Evolutionary conservation across 2,329 filamentous ascomycete species (phyloP), one percentile per base, ranked within the genome.

Genomic region (Arachnomyces sp.): DNA sequence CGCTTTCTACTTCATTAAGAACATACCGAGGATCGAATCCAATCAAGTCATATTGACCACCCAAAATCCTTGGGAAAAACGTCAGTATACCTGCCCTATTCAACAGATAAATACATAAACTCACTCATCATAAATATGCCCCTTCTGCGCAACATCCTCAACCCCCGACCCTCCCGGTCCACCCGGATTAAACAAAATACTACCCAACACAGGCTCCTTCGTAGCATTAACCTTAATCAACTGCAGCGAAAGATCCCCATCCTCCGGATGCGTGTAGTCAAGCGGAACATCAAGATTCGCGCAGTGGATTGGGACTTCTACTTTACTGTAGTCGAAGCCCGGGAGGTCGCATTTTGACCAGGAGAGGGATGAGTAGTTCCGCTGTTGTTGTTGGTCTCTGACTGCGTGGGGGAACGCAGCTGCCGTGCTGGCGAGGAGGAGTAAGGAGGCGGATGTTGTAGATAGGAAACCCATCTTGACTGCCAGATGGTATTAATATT

Each of bases 241-340:
- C 14, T 61, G 49, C 2, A 68, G 50, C 0, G 46, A 38, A 4
- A 66, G 41, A 0, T 51, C 60, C 28, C 55, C 42, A 14, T 42
- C 48, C 18, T 49, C 38, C 1, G 32, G n/a, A 4, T 54, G 36
- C 1, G 56, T 57, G 36, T 70, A 68, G 45, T 68, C 66, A 3
- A 68, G 55, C 2, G 66, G 65, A 0, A 68, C 65, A 0, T 46
- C 35, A 12, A 68, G 43, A n/a, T 44, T 60, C 4, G 55, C 60
- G 44, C 65, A 68, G 20, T 36, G 18, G 33, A 29, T 35, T 31
- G 20, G 20, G 5, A 25, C 20, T 25, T 25, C 9, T 25, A 25
- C 20, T 5, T 25, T 9, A 9, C 20, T 25, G 20, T n/a, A n/a
- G n/a, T 5, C 9, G 9, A 25, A 25, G 5, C 20, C 20, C 5